Evolutionary conservation across 2,329 filamentous ascomycete species (phyloP).

Genomic region (Phialophora chinensis): DNA sequence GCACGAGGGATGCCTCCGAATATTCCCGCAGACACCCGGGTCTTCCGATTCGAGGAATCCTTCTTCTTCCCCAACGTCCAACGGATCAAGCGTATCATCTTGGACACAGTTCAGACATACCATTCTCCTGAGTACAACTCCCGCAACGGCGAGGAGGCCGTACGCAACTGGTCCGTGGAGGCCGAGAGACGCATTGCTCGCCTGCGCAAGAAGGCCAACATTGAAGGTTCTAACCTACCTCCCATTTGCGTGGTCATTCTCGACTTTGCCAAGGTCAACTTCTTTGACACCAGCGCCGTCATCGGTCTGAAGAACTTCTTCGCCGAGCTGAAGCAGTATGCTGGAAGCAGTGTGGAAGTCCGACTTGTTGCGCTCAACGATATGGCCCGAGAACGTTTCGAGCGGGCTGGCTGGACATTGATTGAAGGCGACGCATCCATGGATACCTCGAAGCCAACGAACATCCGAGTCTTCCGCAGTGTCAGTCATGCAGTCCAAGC

Average conservation of each 20-base stretch:
- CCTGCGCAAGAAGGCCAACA: conserved; percentile 51
- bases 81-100: conserved; percentile 55
- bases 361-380: conserved; percentile 57
- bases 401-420: conserved; percentile 45
- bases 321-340: conserved; percentile 57
- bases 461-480: conserved; percentile 30
- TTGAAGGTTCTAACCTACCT: conserved; percentile 44
- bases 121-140: conserved; percentile 51
- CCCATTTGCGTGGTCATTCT: conserved; percentile 58
- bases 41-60: conserved; percentile 64
- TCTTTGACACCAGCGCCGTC: conserved; percentile 61
- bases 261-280: conserved; percentile 59
- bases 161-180: conserved; percentile 62
- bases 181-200: conserved; percentile 55
- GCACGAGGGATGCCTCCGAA: conserved; percentile 33
- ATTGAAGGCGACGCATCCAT: conserved; percentile 26
- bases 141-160: conserved; percentile 45
- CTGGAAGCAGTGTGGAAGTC: conserved; percentile 54
- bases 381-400: conserved; percentile 46
- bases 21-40: conserved; percentile 57
- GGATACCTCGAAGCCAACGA: conserved; percentile 17
- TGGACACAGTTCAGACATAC: conserved; percentile 59
- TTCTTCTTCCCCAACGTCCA: conserved; percentile 69
- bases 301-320: conserved; percentile 57
- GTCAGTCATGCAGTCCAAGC: conserved; percentile 32